Conservation (phyloP, 495 filamentous ascomycete species). For the Aspergillus coremiiformis region DNA sequence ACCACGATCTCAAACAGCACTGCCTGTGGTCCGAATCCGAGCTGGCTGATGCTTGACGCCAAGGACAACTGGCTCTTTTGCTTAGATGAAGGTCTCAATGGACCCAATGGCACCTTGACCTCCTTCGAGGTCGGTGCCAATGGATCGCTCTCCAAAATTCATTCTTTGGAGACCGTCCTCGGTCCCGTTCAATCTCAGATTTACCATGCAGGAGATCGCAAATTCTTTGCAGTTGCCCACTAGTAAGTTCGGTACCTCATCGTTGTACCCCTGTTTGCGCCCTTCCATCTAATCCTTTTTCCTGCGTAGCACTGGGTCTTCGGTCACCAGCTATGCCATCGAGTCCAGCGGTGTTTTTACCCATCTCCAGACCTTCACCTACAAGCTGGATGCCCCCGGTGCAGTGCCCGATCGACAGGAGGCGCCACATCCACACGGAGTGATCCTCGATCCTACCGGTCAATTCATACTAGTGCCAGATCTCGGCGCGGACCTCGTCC, state of each 20-base stretch:
- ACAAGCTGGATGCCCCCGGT: conserved; percentile 37
- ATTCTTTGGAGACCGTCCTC: conserved; percentile 5
- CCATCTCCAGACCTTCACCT: conserved; percentile 39
- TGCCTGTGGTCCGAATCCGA: conserved; percentile 16
- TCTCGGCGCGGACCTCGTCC: conserved; percentile 55
- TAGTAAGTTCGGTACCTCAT: conserved; percentile 23
- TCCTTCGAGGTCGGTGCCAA: conserved; percentile 9
- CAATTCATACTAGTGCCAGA: conserved; percentile 55
- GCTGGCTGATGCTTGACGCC: conserved; percentile 18
- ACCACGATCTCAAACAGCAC: conserved; percentile 4
- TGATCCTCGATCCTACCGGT: conserved; percentile 53
- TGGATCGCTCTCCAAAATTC: conserved; percentile 9
- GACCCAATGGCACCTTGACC: conserved; percentile 15
- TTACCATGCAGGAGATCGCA: conserved; percentile 9
- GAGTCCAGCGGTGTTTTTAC: conserved; percentile 10
- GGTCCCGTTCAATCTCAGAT: conserved; percentile 17
- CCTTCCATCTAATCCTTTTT: background rate
- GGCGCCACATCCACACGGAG: conserved; percentile 55
- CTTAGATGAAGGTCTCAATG: conserved; percentile 14
- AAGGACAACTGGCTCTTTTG: conserved; percentile 11
- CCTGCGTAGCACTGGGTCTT: conserved; percentile 7
- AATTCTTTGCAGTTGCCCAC: conserved; percentile 22
- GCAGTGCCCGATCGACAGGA: conserved; percentile 45
- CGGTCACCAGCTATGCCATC: conserved; percentile 15
- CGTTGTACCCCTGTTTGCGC: background rate